Conservation (phyloP, 2,329 filamentous ascomycete genomes). For the Fusarium ambrosium region DNA sequence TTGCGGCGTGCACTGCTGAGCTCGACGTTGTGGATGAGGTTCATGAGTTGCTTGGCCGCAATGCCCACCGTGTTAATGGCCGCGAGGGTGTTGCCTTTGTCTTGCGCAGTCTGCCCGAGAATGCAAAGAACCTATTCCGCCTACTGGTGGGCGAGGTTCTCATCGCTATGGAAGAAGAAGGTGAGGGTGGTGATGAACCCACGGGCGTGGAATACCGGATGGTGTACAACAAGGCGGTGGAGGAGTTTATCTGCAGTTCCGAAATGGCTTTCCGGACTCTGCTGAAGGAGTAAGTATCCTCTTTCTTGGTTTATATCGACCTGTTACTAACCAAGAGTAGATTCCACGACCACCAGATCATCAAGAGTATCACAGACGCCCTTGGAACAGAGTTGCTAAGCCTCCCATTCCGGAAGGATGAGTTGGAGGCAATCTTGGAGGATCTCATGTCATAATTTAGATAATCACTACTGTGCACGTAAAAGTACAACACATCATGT, state of each 20-base stretch:
- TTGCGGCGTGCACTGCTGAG: slow-evolving; percentile 78
- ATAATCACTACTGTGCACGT: slow-evolving; percentile 6
- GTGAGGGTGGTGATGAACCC: slow-evolving; percentile 62
- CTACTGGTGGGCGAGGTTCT: slow-evolving; percentile 89
- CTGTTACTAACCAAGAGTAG: slow-evolving; percentile 58
- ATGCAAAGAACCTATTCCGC: slow-evolving; percentile 88
- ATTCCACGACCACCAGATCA: slow-evolving; percentile 98
- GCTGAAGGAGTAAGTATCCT: slow-evolving; percentile 81
- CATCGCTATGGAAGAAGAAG: slow-evolving; percentile 75
- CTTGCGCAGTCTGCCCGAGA: slow-evolving; percentile 89
- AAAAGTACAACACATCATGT: slow-evolving; percentile 18
- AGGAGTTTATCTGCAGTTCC: slow-evolving; percentile 96
- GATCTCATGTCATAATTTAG: slow-evolving; percentile 63
- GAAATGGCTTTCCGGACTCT: slow-evolving; percentile 96
- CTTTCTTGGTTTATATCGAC: neutral
- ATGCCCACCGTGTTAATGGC: slow-evolving; percentile 83
- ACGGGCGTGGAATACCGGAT: slow-evolving; percentile 89
- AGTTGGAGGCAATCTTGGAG: slow-evolving; percentile 89
- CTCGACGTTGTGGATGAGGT: slow-evolving; percentile 91
- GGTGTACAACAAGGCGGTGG: slow-evolving; percentile 93
- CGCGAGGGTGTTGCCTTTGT: slow-evolving; percentile 95
- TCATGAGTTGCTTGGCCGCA: slow-evolving; percentile 86
- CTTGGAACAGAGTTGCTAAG: slow-evolving; percentile 88
- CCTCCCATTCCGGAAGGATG: slow-evolving; percentile 87
- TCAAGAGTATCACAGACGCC: slow-evolving; percentile 87